phyloP scores from a whole-genome alignment of 1,284 basidiomycete genomes.

The Microbotryomycetes sp. region DNA sequence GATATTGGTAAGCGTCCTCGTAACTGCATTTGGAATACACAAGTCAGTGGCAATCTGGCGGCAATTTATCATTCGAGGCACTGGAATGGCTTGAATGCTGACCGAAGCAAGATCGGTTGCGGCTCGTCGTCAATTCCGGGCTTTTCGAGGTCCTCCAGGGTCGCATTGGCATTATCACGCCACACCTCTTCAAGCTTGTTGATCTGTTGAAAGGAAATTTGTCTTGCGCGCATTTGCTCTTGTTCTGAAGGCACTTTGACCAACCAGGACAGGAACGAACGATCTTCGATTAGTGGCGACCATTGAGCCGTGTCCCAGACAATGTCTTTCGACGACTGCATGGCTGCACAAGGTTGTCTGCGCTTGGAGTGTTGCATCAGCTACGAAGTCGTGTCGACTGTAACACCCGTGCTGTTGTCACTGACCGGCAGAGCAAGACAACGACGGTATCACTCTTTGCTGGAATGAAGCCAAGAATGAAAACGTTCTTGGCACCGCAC shows the following conservation, averaged over 20 bases:
- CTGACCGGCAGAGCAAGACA: constrained; percentile 90
- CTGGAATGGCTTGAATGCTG: constrained; percentile 11
- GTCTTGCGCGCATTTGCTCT: constrained; percentile 88
- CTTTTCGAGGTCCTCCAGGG: constrained; percentile 92
- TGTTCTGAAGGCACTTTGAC: constrained; percentile 94
- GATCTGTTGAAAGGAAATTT: constrained; percentile 94
- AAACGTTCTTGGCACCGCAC: constrained; percentile 99
- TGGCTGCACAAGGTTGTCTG: constrained; percentile 94
- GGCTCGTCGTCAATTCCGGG: constrained; percentile 95
- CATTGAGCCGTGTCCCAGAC: constrained; percentile 97
- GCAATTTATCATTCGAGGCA: no score
- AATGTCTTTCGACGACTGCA: constrained; percentile 82
- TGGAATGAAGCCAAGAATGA: constrained; percentile 98
- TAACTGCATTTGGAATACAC: constrained; percentile 50
- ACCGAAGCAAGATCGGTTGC: constrained; percentile 74
- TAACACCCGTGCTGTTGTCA: constrained; percentile 1
- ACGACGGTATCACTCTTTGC: constrained; percentile 99
- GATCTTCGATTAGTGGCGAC: constrained; percentile 97
- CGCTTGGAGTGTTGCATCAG: neutral
- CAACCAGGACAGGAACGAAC: constrained; percentile 96
- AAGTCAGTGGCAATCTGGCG: neutral
- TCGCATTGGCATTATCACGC: constrained; percentile 92
- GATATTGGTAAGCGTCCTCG: constrained; percentile 98
- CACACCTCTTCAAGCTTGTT: constrained; percentile 95
- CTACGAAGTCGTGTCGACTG: neutral